Evolutionary conservation across 1,139 yeast genomes (phyloP).

Genomic region (Yamadazyma atlantica): DNA sequence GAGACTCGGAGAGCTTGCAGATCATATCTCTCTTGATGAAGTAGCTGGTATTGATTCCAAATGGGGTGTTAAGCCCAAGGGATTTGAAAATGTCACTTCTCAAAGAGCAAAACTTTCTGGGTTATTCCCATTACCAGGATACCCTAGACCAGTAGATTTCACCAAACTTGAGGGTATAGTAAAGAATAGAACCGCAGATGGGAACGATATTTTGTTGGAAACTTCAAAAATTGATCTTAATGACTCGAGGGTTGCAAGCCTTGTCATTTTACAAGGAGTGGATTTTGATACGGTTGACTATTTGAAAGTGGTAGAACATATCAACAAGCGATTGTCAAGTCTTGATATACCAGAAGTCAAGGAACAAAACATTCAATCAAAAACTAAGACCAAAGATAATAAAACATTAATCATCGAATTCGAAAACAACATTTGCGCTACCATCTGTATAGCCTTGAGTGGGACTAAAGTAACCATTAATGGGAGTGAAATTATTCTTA

Average conservation of each 20-base stretch:
- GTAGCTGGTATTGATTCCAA: slow-evolving; percentile 47
- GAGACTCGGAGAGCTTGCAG: slow-evolving; percentile 21
- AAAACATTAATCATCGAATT: slow-evolving; percentile 51
- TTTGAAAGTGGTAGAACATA: slow-evolving; percentile 40
- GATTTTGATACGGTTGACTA: slow-evolving; percentile 42
- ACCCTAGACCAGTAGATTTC: slow-evolving; percentile 56
- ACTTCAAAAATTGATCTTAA: slow-evolving; percentile 49
- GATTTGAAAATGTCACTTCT: slow-evolving; percentile 74
- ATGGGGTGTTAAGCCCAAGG: slow-evolving; percentile 78
- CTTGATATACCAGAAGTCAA: slow-evolving; percentile 24
- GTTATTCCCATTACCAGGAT: slow-evolving; percentile 74
- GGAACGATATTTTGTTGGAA: slow-evolving; percentile 38
- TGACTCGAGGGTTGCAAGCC: slow-evolving; percentile 51
- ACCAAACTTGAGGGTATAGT: slow-evolving; percentile 53
- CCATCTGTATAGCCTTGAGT: slow-evolving; percentile 52
- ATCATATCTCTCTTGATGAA: slow-evolving; percentile 25
- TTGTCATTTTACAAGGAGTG: slow-evolving; percentile 48
- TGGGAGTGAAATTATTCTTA: slow-evolving; percentile 22
- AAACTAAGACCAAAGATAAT: slow-evolving; percentile 36
- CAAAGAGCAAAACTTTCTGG: slow-evolving; percentile 84
- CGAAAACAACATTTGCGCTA: slow-evolving; percentile 55
- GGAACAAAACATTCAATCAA: slow-evolving; percentile 33
- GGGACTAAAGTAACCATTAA: slow-evolving; percentile 26
- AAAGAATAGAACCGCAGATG: slow-evolving; percentile 38
- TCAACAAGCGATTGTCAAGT: slow-evolving; percentile 40